Base-by-base conservation (phyloP, 306 rosid genomes). In the Gynostemma pentaphyllum region DNA sequence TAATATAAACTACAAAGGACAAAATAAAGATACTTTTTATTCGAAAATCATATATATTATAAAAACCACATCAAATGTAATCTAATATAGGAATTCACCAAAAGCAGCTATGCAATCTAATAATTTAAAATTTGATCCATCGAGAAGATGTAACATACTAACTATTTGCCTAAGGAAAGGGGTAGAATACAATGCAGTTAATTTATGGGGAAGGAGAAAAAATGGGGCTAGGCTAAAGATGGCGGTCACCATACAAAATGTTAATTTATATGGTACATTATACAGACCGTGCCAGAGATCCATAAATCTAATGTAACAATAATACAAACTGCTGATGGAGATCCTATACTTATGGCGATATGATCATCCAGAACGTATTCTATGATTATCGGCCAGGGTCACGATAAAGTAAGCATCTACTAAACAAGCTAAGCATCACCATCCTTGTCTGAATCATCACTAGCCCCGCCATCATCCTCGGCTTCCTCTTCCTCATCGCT, bases 401-500 rank as follows among this genome's bases (percentile, higher is more conserved):
- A 57, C 30, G 2, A 27, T 19, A 36, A 57, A 57, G 45, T 21
- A 57, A 11, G 11, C 60, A 32, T 16, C 1, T 22, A 66, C n/a
- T 61, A 30, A 73, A 39, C 76, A 63, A 78, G 1, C 62, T 67
- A 59, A 37, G 72, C 72, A 56, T 72, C 55, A 3, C 29, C 61
- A 0, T 64, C 51, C 8, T 45, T 45, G 6, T 82, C 87, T 11
- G 71, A 65, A 47, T 81, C 92, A 24, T 68, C 85, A 45, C 73
- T 39, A 39, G 8, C 82, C 51, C 70, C 85, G 2, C 52, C 86
- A 28, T 72, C 79, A 32, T 78, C 79, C 50, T 82, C 91, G 1
- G 69, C 91, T 44, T 86, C 96, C 69, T 83, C 96, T 80, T 92
- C 99, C 66, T 86, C 99, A 45, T 94, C 99, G 57, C 90, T 79